A percentile compares a stretch with the other conserved stretches of the same genome.
Evolutionary conservation across 202 grass and related monocot genomes (phyloP).

Genomic region (Musa balbisiana): DNA sequence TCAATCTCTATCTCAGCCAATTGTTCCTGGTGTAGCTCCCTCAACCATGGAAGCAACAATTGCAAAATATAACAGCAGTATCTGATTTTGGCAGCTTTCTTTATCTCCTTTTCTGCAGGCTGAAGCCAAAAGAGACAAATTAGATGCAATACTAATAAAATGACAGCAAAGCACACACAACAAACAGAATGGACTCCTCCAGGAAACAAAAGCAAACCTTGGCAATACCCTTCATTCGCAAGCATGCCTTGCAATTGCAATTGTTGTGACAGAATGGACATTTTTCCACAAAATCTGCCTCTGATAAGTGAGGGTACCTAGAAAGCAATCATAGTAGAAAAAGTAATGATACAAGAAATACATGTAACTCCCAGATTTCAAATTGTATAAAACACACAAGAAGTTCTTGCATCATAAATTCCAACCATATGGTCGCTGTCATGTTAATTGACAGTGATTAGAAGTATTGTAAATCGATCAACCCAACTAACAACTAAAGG

Average conservation of each 20-base stretch:
- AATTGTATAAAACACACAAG: neutral
- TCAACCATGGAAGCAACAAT: conserved; percentile 60
- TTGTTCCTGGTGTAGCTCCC: conserved; percentile 25
- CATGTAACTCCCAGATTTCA: neutral
- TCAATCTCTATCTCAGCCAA: neutral
- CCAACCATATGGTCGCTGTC: too few relatives aligned
- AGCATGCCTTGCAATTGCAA: conserved; percentile 19
- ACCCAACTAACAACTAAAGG: too few relatives aligned
- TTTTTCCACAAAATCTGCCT: neutral
- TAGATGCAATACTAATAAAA: too few relatives aligned
- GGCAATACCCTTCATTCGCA: conserved; percentile 1
- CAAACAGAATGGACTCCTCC: too few relatives aligned
- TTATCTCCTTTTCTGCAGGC: conserved; percentile 10
- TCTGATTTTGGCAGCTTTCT: conserved; percentile 33
- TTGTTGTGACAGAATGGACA: conserved; percentile 2
- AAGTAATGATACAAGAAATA: neutral
- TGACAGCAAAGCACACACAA: too few relatives aligned
- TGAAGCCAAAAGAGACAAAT: conserved; percentile 9
- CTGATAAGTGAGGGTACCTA: conserved; percentile 47
- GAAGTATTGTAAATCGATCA: too few relatives aligned
- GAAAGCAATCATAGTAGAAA: conserved; percentile 1
- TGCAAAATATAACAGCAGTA: conserved; percentile 41
- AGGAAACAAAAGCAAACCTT: conserved; percentile 6
- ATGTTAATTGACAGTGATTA: too few relatives aligned
- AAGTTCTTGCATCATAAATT: too few relatives aligned